Conservation (phyloP, 2,329 filamentous ascomycete genomes). For the Myotisia sp. region DNA sequence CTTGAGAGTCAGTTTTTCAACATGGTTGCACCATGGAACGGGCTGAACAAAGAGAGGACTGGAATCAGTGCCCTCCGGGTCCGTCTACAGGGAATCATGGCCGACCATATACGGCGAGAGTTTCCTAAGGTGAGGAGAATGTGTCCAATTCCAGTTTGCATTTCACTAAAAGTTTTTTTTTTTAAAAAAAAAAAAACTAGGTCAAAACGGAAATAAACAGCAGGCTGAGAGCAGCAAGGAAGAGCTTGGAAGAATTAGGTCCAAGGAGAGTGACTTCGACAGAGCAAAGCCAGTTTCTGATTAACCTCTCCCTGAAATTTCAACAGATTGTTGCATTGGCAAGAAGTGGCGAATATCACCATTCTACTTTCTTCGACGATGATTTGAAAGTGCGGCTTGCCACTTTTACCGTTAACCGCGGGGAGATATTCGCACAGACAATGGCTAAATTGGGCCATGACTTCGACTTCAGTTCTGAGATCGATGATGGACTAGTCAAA, state of each 20-base stretch:
- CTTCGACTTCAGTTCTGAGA: constrained; percentile 11
- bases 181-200: constrained; percentile 8
- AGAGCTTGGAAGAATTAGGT: constrained; percentile 22
- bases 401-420: constrained; percentile 20
- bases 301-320: constrained; percentile 19
- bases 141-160: constrained; percentile 1
- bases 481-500: too few species aligned
- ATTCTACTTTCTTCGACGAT: constrained; percentile 21
- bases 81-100: constrained; percentile 31
- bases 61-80: constrained; percentile 30
- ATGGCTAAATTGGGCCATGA: constrained; percentile 13
- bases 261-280: constrained; percentile 21
- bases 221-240: constrained; percentile 17
- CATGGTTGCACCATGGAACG: constrained; percentile 22
- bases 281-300: constrained; percentile 24
- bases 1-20: constrained; percentile 25
- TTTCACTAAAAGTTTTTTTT: too few species aligned
- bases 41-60: constrained; percentile 21
- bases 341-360: constrained; percentile 20
- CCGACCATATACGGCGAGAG: constrained; percentile 28
- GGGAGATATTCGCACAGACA: constrained; percentile 14
- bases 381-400: constrained; percentile 21
- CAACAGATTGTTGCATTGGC: constrained; percentile 1
- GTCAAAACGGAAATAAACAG: constrained; percentile 25
- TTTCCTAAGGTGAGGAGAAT: constrained; percentile 28